Conservation (phyloP, 2,329 filamentous ascomycete genomes). For the Paecilomyces sp. region DNA sequence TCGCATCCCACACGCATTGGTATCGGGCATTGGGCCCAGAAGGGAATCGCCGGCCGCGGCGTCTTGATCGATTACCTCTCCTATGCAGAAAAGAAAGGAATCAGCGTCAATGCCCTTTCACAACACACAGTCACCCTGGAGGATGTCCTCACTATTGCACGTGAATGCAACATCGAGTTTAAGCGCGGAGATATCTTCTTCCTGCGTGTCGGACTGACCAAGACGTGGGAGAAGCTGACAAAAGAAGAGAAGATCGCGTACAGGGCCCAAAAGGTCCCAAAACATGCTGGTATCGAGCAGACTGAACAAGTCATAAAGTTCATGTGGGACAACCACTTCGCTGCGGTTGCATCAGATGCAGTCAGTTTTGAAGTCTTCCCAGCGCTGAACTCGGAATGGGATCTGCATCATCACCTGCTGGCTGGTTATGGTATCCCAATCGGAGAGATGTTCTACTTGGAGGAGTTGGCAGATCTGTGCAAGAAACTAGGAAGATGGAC, state of each 20-base stretch:
- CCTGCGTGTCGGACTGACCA: conserved; percentile 28
- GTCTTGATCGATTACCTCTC: conserved; percentile 32
- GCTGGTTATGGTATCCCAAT: conserved; percentile 33
- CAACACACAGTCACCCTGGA: conserved; percentile 27
- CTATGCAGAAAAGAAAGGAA: conserved; percentile 25
- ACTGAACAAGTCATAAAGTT: conserved; percentile 44
- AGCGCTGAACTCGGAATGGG: conserved; percentile 22
- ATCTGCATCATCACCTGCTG: conserved; percentile 29
- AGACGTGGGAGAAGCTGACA: conserved; percentile 26
- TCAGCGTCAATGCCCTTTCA: conserved; percentile 23
- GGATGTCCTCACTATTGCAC: conserved; percentile 26
- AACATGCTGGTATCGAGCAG: conserved; percentile 31
- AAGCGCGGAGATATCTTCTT: conserved; percentile 33
- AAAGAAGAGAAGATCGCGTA: conserved; percentile 19
- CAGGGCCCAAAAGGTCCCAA: conserved; percentile 21
- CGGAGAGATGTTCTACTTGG: conserved; percentile 35
- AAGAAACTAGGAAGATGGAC: conserved; percentile 26
- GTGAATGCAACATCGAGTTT: conserved; percentile 28
- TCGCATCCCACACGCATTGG: conserved; percentile 24
- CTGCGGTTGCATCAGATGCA: conserved; percentile 53
- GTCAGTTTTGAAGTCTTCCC: conserved; percentile 52
- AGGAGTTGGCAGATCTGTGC: conserved; percentile 26
- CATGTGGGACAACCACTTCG: conserved; percentile 54
- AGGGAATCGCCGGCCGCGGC: conserved; percentile 33
- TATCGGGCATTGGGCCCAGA: conserved; percentile 30